Percentiles rank a stretch among this genome's conserved stretches.
Evolutionary conservation across 148 eudicot genomes (phyloP).

Genomic region (Limonium bicolor): DNA sequence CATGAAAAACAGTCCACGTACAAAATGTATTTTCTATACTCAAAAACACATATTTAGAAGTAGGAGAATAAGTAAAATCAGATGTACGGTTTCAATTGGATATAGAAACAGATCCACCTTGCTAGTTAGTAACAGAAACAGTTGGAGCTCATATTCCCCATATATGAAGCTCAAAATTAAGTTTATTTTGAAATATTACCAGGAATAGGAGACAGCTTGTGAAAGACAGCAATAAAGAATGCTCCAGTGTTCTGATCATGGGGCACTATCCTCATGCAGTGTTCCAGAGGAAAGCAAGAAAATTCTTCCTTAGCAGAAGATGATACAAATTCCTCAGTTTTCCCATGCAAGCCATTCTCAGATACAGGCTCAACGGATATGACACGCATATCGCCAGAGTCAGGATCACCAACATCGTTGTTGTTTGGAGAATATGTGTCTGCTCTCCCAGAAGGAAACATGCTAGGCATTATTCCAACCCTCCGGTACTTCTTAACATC

Average conservation of each 20-base stretch:
- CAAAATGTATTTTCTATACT: too few species aligned
- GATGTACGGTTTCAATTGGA: too few species aligned
- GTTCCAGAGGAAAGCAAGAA: conserved; percentile 74
- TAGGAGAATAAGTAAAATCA: too few species aligned
- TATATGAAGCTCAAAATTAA: too few species aligned
- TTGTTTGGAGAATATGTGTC: conserved; percentile 16
- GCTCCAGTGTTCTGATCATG: conserved; percentile 98
- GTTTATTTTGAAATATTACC: too few species aligned
- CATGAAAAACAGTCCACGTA: too few species aligned
- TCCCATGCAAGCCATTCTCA: conserved; percentile 10
- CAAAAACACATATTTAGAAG: too few species aligned
- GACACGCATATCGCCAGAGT: conserved; percentile 10
- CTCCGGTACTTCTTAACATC: conserved; percentile 51
- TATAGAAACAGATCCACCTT: too few species aligned
- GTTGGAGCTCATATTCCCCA: too few species aligned
- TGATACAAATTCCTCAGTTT: conserved; percentile 12
- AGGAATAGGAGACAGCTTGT: conserved; percentile 60
- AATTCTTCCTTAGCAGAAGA: conserved; percentile 29
- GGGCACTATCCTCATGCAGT: conserved; percentile 93
- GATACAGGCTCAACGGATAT: conserved; percentile 12
- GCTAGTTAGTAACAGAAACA: too few species aligned
- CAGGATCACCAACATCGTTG: conserved; percentile 8
- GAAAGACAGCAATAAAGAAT: conserved; percentile 85
- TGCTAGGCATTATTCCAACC: conserved; percentile 45
- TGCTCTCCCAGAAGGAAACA: conserved; percentile 79